A percentile compares a stretch with the other conserved stretches of the same genome.
phyloP scores from a whole-genome alignment of 176 grass and related monocot species.

The Triticum aestivum region IWGSC_CS_RefSeq_v2.1 NC_057799.1:426046080-426046579 shows the following conservation, averaged over 20 bases:
- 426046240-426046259: constrained; percentile 30
- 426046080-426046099: constrained; percentile 83
- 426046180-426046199: not conserved
- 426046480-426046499: not conserved
- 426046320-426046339: constrained; percentile 37
- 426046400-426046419: not conserved
- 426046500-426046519: not conserved
- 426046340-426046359: constrained; percentile 31
- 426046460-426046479: not conserved
- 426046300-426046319: constrained; percentile 36
- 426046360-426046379: constrained; percentile 21
- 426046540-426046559: too few relatives aligned
- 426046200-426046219: constrained; percentile 3
- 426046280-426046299: constrained; percentile 73
- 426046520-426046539: too few relatives aligned
- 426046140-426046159: constrained; percentile 5
- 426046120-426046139: constrained; percentile 35
- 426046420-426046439: not conserved
- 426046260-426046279: constrained; percentile 51
- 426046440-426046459: not conserved
- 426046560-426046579: too few relatives aligned
- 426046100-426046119: constrained; percentile 74
- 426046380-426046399: not conserved
- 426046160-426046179: not conserved
- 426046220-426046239: constrained; percentile 24